A percentile compares a stretch with the other conserved stretches of the same genome.
These are phyloP conservation scores for Globisporangium orthogonon DNA, from an alignment of 352 stramenopile species.

Conservation along the genomic window DNA sequence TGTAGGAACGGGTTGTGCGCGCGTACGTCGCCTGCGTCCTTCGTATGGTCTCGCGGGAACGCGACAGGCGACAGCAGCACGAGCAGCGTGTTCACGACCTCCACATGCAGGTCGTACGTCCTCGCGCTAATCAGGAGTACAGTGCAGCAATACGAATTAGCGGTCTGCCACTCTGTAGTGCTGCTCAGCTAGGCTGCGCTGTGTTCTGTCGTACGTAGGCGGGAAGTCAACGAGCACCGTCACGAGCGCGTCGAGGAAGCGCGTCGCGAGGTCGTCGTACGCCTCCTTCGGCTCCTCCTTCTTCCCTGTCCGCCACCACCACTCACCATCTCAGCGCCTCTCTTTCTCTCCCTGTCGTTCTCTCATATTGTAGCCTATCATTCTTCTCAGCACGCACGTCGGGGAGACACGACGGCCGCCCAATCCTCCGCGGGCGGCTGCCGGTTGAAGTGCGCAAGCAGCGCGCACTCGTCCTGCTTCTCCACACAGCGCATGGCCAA, in stretches of 20 bases:
- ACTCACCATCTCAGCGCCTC: neutral
- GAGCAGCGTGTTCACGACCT: slow-evolving; percentile 67
- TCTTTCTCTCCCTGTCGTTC: neutral
- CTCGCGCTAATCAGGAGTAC: slow-evolving; percentile 12
- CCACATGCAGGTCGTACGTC: slow-evolving; percentile 73
- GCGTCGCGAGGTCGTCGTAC: slow-evolving; percentile 51
- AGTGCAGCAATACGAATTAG: no score
- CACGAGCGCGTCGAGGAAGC: slow-evolving; percentile 63
- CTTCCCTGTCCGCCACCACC: slow-evolving; percentile 13
- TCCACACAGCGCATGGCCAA: slow-evolving; percentile 73
- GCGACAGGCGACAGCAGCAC: slow-evolving; percentile 60
- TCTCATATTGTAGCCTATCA: neutral
- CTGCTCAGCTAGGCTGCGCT: neutral
- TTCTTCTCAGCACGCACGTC: slow-evolving; percentile 14
- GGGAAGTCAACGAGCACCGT: slow-evolving; percentile 48
- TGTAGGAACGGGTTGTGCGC: slow-evolving; percentile 61
- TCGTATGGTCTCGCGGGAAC: slow-evolving; percentile 53
- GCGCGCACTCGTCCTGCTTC: slow-evolving; percentile 49
- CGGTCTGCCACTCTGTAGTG: no score
- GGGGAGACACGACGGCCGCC: slow-evolving; percentile 20
- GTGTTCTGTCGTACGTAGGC: slow-evolving; percentile 34
- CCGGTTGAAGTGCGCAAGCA: slow-evolving; percentile 64
- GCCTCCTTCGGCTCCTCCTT: slow-evolving; percentile 8
- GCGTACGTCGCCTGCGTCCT: slow-evolving; percentile 30
- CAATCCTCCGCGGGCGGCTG: slow-evolving; percentile 19